Evolutionary conservation across 2,329 filamentous ascomycete genomes (phyloP), one percentile per base, ranked within the genome.

Genomic region (Neopestalotiopsis rosae): DNA sequence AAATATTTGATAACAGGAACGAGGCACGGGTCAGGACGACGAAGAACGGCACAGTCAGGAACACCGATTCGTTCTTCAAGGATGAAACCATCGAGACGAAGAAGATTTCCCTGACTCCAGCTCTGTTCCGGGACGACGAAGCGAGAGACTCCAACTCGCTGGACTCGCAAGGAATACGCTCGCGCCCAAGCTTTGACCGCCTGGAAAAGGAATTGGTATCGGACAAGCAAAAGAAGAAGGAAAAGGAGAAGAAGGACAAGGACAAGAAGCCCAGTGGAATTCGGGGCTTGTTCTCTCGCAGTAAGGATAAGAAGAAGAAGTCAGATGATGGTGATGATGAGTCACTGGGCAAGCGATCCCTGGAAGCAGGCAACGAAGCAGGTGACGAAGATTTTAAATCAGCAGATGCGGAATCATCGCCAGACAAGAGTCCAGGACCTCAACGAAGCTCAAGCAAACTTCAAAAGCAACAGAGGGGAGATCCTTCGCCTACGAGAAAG

Each of bases 11-110:
- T 62, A 82, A 79, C 61, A 89, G 85, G 70, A 75, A 80, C 1
- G 83, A 85, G 68, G 84, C 88, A 57, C 82, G 83, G 1, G 81
- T 83, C 1, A 87, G 86, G 77, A 89, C 91, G 77, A 94, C 94
- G 45, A 90, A 92, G 72, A 97, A 97, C 74, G 94, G 94, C 57
- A 95, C 93, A 28, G 88, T 97, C 59, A 89, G 95, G 72, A 97
- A 97, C 78, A 95, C 94, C 4, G 95, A 98, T 81, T 97, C 95
- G 1, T 98, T 98, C 85, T 98, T 98, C 86, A 97, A 94, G 80
- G 96, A 98, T 76, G 95, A 99, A 76, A 94, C 90, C 40, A 92
- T 94, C 49, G 96, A 98, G 80, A 98, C 96, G 2, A 94, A 97
- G 81, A 98, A 98, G 83, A 98, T 99, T 73, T 97, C 95, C 0